Conservation (phyloP, 2,329 filamentous ascomycete species). For the Aspergillus thermomutatus region DNA sequence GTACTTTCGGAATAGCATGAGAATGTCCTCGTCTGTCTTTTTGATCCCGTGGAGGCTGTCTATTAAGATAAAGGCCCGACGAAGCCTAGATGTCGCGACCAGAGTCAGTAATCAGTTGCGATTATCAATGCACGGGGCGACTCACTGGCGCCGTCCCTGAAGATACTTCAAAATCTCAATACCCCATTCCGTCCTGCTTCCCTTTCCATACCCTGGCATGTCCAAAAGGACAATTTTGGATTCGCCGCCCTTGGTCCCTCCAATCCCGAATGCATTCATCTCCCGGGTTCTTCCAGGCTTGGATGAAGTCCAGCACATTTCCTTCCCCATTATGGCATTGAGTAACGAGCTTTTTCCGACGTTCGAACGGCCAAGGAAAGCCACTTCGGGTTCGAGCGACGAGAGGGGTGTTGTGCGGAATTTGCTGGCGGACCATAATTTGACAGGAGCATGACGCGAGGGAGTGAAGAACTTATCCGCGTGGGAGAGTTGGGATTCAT, state of each 20-base stretch:
- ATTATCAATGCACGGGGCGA: slow-evolving; percentile 5
- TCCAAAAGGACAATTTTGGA: slow-evolving; percentile 60
- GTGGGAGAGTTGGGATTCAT: slow-evolving; percentile 40
- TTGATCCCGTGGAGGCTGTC: slow-evolving; percentile 64
- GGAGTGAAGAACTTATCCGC: slow-evolving; percentile 46
- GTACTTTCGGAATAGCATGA: slow-evolving; percentile 54
- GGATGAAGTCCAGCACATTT: slow-evolving; percentile 55
- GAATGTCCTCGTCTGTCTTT: slow-evolving; percentile 54
- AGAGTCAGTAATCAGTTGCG: background rate
- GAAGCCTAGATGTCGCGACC: slow-evolving; percentile 39
- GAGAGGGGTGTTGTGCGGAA: slow-evolving; percentile 59
- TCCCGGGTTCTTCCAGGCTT: slow-evolving; percentile 60
- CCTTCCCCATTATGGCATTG: slow-evolving; percentile 58
- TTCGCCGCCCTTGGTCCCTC: slow-evolving; percentile 45
- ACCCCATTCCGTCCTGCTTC: slow-evolving; percentile 61
- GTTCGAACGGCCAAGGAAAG: slow-evolving; percentile 67
- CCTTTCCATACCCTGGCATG: slow-evolving; percentile 69
- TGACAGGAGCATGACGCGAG: slow-evolving; percentile 47
- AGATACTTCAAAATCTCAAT: slow-evolving; percentile 67
- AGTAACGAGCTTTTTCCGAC: slow-evolving; percentile 67
- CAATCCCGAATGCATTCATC: slow-evolving; percentile 65
- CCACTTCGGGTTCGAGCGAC: slow-evolving; percentile 56
- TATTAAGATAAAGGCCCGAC: slow-evolving; percentile 62
- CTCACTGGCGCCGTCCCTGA: slow-evolving; percentile 56
- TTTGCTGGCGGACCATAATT: slow-evolving; percentile 58